These are phyloP conservation scores for Pilaira anomala DNA, from an alignment of 192 early-diverging fungal genomes.

Conservation along the genomic window DNA sequence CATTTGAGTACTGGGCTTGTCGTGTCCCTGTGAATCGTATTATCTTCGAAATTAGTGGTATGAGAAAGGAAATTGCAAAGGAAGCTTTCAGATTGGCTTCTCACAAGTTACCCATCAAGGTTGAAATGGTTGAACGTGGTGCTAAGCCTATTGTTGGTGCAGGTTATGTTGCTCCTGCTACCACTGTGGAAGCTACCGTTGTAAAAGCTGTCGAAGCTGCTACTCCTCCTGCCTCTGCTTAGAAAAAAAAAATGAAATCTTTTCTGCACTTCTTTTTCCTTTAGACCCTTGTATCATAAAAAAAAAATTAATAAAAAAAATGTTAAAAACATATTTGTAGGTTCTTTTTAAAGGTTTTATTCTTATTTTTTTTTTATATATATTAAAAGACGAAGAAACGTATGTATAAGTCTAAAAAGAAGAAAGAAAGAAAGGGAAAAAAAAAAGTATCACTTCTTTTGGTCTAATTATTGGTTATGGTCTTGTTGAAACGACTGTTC, in stretches of 20 bases:
- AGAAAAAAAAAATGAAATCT: neutral
- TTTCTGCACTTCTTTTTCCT: neutral
- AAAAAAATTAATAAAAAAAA: neutral
- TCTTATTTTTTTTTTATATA: neutral
- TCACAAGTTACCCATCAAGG: slow-evolving; percentile 63
- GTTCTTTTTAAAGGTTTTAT: neutral
- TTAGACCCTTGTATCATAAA: neutral
- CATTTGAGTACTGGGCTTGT: slow-evolving; percentile 89
- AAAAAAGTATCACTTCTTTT: neutral
- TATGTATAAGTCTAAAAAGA: neutral
- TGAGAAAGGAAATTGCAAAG: slow-evolving; percentile 78
- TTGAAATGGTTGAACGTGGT: slow-evolving; percentile 60
- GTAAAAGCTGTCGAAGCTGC: neutral
- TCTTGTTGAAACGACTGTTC: slow-evolving; percentile 13
- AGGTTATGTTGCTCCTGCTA: slow-evolving; percentile 31
- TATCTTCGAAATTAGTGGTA: slow-evolving; percentile 85
- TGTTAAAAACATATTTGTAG: neutral
- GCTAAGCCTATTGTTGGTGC: slow-evolving; percentile 40
- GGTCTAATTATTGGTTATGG: slow-evolving; percentile 3
- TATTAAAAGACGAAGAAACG: neutral
- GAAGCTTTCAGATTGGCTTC: slow-evolving; percentile 68
- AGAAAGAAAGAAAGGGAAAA: neutral
- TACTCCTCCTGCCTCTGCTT: neutral
- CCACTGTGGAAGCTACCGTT: neutral
- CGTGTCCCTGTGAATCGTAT: slow-evolving; percentile 86